Conservation (phyloP, 805 yeast genomes). For the Torulaspora franciscae region DNA sequence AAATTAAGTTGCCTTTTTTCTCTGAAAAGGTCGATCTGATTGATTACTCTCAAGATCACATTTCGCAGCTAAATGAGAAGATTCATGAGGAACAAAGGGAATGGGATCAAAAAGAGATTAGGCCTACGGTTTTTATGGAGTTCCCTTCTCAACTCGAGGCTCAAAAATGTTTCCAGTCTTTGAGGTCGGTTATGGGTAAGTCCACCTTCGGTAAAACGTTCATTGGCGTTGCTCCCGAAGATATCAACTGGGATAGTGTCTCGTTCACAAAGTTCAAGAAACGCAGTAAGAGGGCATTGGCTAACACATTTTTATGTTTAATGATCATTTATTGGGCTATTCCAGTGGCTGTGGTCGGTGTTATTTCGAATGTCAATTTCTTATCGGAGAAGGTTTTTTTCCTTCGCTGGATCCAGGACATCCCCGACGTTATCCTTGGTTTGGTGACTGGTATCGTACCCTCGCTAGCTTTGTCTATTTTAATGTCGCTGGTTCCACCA, state of each 20-base stretch:
- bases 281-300: slow-evolving; percentile 50
- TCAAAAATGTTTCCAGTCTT: slow-evolving; percentile 83
- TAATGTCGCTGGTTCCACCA: slow-evolving; percentile 85
- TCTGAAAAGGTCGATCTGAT: slow-evolving; percentile 86
- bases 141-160: slow-evolving; percentile 82
- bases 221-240: slow-evolving; percentile 72
- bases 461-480: slow-evolving; percentile 67
- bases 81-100: slow-evolving; percentile 54
- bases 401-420: slow-evolving; percentile 65
- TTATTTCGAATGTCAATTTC: slow-evolving; percentile 78
- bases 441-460: slow-evolving; percentile 85
- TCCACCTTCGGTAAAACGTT: slow-evolving; percentile 41
- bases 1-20: slow-evolving; percentile 37
- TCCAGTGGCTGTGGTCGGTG: slow-evolving; percentile 97
- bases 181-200: slow-evolving; percentile 49
- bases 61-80: slow-evolving; percentile 64
- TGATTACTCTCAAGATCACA: slow-evolving; percentile 59
- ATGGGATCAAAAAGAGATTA: slow-evolving; percentile 47
- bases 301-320: slow-evolving; percentile 57
- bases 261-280: slow-evolving; percentile 55
- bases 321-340: slow-evolving; percentile 88
- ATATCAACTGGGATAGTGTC: slow-evolving; percentile 78
- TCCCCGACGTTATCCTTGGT: slow-evolving; percentile 72
- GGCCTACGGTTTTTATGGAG: slow-evolving; percentile 72
- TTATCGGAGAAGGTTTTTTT: slow-evolving; percentile 68